These are phyloP conservation scores for Stemphylium vesicarium DNA, from an alignment of 2,329 filamentous ascomycete species.

Conservation along the genomic window DNA sequence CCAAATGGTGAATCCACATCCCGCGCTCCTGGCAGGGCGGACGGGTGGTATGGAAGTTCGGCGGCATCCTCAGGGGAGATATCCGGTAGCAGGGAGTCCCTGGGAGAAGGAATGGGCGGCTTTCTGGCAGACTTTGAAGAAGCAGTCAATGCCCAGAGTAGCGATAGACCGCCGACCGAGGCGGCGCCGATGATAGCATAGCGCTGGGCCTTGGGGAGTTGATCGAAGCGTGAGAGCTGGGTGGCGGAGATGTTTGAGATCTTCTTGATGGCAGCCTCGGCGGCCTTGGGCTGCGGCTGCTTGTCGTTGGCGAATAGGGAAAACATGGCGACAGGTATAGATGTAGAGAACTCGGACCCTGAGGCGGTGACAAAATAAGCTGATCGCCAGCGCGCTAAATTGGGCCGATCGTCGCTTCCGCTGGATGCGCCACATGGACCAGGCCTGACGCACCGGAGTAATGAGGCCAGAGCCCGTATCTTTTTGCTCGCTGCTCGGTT, in stretches of 20 bases:
- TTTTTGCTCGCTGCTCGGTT: not conserved
- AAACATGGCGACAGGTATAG: constrained; percentile 25
- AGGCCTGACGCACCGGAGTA: no score
- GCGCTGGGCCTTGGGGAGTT: constrained; percentile 22
- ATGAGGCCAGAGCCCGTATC: not conserved
- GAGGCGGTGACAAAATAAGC: constrained; percentile 25
- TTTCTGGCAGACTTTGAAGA: constrained; percentile 23
- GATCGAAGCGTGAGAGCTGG: constrained; percentile 25
- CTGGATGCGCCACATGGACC: constrained; percentile 6
- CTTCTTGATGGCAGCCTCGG: constrained; percentile 14
- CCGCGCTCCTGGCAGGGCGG: constrained; percentile 71
- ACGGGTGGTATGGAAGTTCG: constrained; percentile 66
- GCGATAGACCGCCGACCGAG: constrained; percentile 34
- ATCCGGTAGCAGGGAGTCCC: constrained; percentile 30
- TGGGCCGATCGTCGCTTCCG: constrained; percentile 10
- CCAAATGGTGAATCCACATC: constrained; percentile 76
- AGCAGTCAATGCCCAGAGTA: constrained; percentile 29
- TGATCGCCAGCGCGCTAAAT: constrained; percentile 24
- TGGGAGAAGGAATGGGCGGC: constrained; percentile 36
- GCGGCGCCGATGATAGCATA: constrained; percentile 32
- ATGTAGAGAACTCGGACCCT: constrained; percentile 16
- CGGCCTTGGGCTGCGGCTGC: constrained; percentile 15
- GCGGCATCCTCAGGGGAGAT: constrained; percentile 34
- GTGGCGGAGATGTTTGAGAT: constrained; percentile 16
- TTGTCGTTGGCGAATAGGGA: constrained; percentile 29